phyloP scores from a whole-genome alignment of 2,329 filamentous ascomycete genomes.

The Lachnellula willkommii region DNA sequence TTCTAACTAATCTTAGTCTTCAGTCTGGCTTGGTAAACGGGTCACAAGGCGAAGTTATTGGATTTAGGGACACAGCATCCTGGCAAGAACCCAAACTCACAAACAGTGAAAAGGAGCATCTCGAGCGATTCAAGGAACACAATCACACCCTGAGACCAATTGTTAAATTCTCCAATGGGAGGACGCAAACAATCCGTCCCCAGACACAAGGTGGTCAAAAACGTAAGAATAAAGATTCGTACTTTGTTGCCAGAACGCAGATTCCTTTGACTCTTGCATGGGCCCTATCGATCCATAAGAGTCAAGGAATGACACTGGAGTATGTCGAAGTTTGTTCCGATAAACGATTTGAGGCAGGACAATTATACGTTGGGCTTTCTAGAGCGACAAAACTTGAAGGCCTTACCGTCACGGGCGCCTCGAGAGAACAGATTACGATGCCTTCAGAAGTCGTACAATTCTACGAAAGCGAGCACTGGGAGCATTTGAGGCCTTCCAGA shows the following conservation, averaged over 20 bases:
- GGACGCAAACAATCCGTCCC: constrained; percentile 6
- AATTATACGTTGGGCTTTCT: constrained; percentile 27
- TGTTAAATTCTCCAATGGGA: constrained; percentile 22
- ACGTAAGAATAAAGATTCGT: constrained; percentile 10
- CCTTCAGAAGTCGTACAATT: constrained; percentile 24
- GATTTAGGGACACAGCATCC: constrained; percentile 11
- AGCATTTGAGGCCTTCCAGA: constrained; percentile 7
- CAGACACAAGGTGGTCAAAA: constrained; percentile 8
- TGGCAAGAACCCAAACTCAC: neutral
- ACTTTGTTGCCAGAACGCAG: constrained; percentile 33
- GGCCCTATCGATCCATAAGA: constrained; percentile 96
- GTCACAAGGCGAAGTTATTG: constrained; percentile 24
- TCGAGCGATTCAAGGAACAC: neutral
- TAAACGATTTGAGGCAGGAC: constrained; percentile 25
- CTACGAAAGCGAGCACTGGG: constrained; percentile 23
- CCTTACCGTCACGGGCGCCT: constrained; percentile 21
- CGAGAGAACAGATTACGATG: constrained; percentile 14
- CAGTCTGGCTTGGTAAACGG: constrained; percentile 26
- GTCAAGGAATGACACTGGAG: constrained; percentile 72
- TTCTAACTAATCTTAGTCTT: constrained; percentile 19
- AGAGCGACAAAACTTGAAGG: constrained; percentile 23
- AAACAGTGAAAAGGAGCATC: neutral
- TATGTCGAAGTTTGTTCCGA: constrained; percentile 23
- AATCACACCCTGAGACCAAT: constrained; percentile 7
- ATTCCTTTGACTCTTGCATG: constrained; percentile 84